Conservation (phyloP, 2,329 filamentous ascomycete genomes). For the Calonectria crousiana region DNA sequence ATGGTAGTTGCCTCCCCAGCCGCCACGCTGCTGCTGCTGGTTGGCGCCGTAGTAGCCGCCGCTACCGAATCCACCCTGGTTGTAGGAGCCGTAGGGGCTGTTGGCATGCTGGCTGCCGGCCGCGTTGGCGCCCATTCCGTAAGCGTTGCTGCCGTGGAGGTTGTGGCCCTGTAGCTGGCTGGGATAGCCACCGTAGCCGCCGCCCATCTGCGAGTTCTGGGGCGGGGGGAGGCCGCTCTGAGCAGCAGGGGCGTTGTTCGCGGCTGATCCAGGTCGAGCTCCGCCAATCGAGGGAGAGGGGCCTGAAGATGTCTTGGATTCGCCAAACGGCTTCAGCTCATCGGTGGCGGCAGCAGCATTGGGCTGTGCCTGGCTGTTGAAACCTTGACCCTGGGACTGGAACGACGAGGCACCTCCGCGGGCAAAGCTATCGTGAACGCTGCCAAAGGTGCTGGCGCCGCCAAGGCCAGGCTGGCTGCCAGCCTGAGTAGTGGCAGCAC, state of each 20-base stretch:
- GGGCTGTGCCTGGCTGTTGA: conserved; percentile 63
- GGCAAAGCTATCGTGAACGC: conserved; percentile 67
- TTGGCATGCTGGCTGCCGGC: conserved; percentile 65
- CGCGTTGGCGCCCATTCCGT: conserved; percentile 65
- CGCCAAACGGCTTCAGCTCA: conserved; percentile 71
- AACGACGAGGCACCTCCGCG: conserved; percentile 63
- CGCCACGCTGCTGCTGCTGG: conserved; percentile 60
- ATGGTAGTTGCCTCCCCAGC: conserved; percentile 73
- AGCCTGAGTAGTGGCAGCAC: conserved; percentile 62
- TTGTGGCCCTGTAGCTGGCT: conserved; percentile 66
- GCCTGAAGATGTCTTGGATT: conserved; percentile 65
- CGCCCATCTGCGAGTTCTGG: conserved; percentile 67
- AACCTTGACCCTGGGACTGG: conserved; percentile 68
- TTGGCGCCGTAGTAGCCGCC: conserved; percentile 60
- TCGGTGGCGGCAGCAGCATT: conserved; percentile 58
- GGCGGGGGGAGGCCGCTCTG: conserved; percentile 69
- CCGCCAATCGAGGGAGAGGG: conserved; percentile 69
- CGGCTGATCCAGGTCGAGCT: conserved; percentile 69
- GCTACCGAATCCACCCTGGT: conserved; percentile 60
- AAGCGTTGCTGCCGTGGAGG: conserved; percentile 66
- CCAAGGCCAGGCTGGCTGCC: conserved; percentile 64
- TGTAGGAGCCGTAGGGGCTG: conserved; percentile 67
- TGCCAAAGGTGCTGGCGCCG: conserved; percentile 61
- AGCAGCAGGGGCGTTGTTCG: conserved; percentile 63
- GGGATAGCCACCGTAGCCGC: conserved; percentile 67